A percentile compares a stretch with the other conserved stretches of the same genome.
phyloP scores from a whole-genome alignment of 2,329 filamentous ascomycete species.

The Clonostachys sp. region DNA sequence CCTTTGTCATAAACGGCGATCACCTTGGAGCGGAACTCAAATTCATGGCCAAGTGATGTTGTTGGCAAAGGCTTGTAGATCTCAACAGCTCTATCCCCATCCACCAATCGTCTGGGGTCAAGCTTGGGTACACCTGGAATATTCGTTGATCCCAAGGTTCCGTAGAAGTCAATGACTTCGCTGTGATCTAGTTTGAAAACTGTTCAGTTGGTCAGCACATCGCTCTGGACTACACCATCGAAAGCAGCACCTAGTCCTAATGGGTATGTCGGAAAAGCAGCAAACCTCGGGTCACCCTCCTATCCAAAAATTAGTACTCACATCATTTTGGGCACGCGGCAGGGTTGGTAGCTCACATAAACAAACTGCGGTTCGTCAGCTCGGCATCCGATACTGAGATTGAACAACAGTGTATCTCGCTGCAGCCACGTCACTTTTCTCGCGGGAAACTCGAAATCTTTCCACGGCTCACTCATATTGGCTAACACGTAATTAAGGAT shows the following conservation, averaged over 20 bases:
- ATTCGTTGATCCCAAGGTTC: slow-evolving; percentile 41
- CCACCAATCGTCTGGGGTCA: slow-evolving; percentile 57
- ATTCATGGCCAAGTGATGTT: slow-evolving; percentile 54
- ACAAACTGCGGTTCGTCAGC: slow-evolving; percentile 84
- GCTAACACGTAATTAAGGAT: no score
- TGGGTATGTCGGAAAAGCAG: neutral
- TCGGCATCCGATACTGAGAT: slow-evolving; percentile 75
- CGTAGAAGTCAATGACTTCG: slow-evolving; percentile 69
- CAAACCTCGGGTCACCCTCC: neutral
- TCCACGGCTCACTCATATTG: slow-evolving; percentile 28
- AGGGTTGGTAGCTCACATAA: slow-evolving; percentile 53
- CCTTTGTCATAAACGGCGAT: slow-evolving; percentile 72
- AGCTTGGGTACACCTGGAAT: slow-evolving; percentile 65
- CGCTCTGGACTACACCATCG: no score
- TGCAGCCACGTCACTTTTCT: slow-evolving; percentile 75
- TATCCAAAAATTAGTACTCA: neutral
- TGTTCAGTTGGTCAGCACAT: slow-evolving; percentile 9
- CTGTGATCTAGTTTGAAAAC: slow-evolving; percentile 63
- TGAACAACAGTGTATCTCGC: slow-evolving; percentile 80
- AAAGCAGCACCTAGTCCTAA: neutral
- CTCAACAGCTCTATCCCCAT: slow-evolving; percentile 62
- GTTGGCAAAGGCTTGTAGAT: slow-evolving; percentile 61
- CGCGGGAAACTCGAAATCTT: slow-evolving; percentile 70
- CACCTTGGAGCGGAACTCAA: slow-evolving; percentile 26
- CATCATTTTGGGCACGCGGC: no score